Base-by-base conservation (phyloP, 305 asterid genomes). In the Fraxinus dipetala region DNA sequence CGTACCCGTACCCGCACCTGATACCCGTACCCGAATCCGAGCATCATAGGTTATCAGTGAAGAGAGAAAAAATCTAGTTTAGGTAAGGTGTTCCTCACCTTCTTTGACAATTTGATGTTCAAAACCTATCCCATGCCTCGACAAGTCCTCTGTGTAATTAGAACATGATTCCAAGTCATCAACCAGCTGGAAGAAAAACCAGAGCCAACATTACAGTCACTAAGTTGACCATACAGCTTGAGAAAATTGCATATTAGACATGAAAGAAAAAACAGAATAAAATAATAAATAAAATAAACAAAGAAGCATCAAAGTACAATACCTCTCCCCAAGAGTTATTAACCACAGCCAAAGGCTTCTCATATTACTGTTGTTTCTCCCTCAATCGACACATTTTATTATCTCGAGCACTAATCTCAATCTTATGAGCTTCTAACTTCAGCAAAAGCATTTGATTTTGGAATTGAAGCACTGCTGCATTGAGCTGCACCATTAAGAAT, bases 401-500 rank as follows among this genome's bases (percentile, higher is more conserved):
- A 81, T 87, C 96, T 45, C 92, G 90, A 78, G 85, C 91, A 45
- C 77, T 80, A 78, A 90, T 90, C 90, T 94, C 99, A 78, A 91
- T 87, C 85, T 93, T 96, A 85, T 94, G 98, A 74, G 92, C 87
- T 86, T 96, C 98, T 89, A 96, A 85, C 91, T 96, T 96, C 90
- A 92, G 98, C 34, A 83, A 81, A 79, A 94, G 97, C 84, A 94
- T 94, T 85, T 93, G 94, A 89, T 96, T 96, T 89, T 96, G 99
- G 87, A 92, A 95, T 83, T 89, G 93, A 83, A 94, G 97, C 72
- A 96, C 98, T n/a, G 89, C 94, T 4, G 94, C 93, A 80, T 93
- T 97, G 28, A 96, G 96, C 99, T 96, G 63, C 24, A n/a, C 63
- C 63, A 54, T 54, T n/a, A n/a, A 54, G 63, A 54, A 54, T 54